phyloP scores from a whole-genome alignment of 78 protist genomes.

The Carpediemonas membranifera region DNA sequence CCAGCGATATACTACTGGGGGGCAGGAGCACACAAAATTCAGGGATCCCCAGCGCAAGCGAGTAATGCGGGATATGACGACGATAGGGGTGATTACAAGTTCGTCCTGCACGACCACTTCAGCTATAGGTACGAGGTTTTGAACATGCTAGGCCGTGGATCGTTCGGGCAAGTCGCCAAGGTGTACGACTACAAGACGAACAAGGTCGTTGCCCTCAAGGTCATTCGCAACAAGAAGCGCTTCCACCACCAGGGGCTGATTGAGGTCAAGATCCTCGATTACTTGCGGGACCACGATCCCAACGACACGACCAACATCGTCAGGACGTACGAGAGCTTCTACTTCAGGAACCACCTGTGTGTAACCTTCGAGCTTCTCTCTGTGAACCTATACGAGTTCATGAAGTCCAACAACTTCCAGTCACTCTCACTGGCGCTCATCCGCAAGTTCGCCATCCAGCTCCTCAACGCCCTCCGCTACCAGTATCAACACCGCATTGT shows the following conservation, averaged over 20 bases:
- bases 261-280: slow-evolving; percentile 76
- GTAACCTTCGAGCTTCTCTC: slow-evolving; percentile 58
- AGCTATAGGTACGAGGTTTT: slow-evolving; percentile 68
- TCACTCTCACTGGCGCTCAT: slow-evolving; percentile 24
- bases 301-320: slow-evolving; percentile 23
- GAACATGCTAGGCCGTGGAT: slow-evolving; percentile 61
- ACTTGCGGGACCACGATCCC: slow-evolving; percentile 21
- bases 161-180: slow-evolving; percentile 73
- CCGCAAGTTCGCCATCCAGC: slow-evolving; percentile 62
- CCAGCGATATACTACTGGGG: slow-evolving; percentile 50
- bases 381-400: slow-evolving; percentile 64
- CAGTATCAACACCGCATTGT: slow-evolving; percentile 55
- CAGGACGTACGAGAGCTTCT: slow-evolving; percentile 37
- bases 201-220: slow-evolving; percentile 62
- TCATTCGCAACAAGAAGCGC: slow-evolving; percentile 76
- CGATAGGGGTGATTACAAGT: slow-evolving; percentile 67
- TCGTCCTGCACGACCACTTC: slow-evolving; percentile 66
- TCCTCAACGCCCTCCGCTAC: slow-evolving; percentile 57
- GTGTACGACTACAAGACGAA: slow-evolving; percentile 51
- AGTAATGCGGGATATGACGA: slow-evolving; percentile 58
- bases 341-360: slow-evolving; percentile 73
- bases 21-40: background rate
- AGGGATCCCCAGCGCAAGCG: background rate
- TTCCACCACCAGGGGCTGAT: slow-evolving; percentile 82
- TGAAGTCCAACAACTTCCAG: slow-evolving; percentile 55